Base-by-base conservation (phyloP, 2,329 filamentous ascomycete species). In the Scolecobasidium constrictum region DNA sequence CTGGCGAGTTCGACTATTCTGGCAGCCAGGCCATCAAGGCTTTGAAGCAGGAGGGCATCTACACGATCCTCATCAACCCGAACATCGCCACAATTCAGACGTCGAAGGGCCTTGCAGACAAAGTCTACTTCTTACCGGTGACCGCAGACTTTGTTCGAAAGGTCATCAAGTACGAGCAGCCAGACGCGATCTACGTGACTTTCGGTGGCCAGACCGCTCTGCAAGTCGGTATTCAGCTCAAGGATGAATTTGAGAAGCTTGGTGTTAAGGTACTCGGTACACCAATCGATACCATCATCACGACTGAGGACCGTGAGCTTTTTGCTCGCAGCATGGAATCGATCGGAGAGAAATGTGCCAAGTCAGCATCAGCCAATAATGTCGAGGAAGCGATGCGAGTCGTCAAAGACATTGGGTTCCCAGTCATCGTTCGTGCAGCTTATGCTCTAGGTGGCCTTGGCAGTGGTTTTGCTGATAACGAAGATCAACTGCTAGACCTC, bases 11-110 rank as follows among this genome's bases (percentile, higher is more conserved):
- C 53, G 92, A 98, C 61, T 98, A 98, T 69, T 96, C 92, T 42
- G 92, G 92, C 49, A 93, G 85, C 63, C 92, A 98, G 65, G 92
- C 90, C 36, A 96, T 98, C 72, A 98, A 98, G 71, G 92, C 92
- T 28, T 61, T 98, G 54, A 96, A 96, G 66, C 84, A 96, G 62
- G 92, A 96, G 66, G 90, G 88, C 47, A 95, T 96, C 55, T 96
- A 95, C 70, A 95, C 92, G 3, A 82, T 98, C 49, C 72, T 98
- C 49, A 96, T 98, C 73, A 98, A 98, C 68, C 92, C 92, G 45
- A 98, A 98, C 61, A 96, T 98, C 60, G 92, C 92, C 51, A 98
- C 92, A 1, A 96, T 96, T 49, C 92, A 98, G 63, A 98, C 92
- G 4, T 96, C 92, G 42, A 95, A 95, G 68, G 92, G 92, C 50